Percentiles rank a stretch among this genome's conserved stretches.
Evolutionary conservation across 306 rosid species (phyloP).

Genomic region (Vachellia collinsii): DNA sequence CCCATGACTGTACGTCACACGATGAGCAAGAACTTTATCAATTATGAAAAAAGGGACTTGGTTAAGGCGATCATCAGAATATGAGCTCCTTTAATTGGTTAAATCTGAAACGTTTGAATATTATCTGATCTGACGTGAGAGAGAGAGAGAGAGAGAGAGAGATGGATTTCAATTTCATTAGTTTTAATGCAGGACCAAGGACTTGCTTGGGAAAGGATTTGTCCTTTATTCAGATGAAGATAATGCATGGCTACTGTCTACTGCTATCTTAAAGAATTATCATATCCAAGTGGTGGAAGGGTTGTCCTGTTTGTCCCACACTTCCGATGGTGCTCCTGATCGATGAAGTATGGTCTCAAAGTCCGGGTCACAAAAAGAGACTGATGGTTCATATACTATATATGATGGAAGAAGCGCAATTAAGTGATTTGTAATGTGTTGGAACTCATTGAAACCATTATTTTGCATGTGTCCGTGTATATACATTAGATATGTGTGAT

Average conservation of each 20-base stretch:
- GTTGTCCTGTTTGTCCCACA: neutral
- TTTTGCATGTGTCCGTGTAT: too few species aligned
- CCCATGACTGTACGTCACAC: conserved; percentile 45
- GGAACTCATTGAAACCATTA: too few species aligned
- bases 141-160: too few species aligned
- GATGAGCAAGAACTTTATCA: conserved; percentile 24
- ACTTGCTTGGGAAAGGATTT: neutral
- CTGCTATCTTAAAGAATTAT: neutral
- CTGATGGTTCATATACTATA: neutral
- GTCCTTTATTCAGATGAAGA: neutral
- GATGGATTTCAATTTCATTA: neutral
- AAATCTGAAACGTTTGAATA: too few species aligned
- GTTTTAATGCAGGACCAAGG: conserved; percentile 5
- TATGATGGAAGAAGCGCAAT: neutral
- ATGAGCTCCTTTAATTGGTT: too few species aligned
- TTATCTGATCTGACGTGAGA: too few species aligned
- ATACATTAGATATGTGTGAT: too few species aligned
- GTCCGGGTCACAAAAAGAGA: neutral
- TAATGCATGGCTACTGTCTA: too few species aligned
- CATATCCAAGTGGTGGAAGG: neutral
- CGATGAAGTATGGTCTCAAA: conserved; percentile 10
- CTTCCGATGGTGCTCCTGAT: neutral
- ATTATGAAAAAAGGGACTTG: conserved; percentile 33
- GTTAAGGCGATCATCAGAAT: too few species aligned
- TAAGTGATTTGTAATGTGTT: too few species aligned